phyloP scores from a whole-genome alignment of 306 rosid genomes.

The Corylus americana region DNA sequence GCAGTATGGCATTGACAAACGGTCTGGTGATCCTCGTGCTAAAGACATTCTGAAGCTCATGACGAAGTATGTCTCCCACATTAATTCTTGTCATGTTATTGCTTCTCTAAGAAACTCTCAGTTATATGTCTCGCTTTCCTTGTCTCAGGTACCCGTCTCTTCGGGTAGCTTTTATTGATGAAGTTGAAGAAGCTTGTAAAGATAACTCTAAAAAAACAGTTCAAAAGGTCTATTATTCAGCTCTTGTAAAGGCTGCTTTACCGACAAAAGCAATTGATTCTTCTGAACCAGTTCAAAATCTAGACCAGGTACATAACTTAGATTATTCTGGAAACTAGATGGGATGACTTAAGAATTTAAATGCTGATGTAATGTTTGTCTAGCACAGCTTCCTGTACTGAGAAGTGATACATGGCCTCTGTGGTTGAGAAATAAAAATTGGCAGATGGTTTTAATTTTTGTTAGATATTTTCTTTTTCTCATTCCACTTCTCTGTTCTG shows the following conservation, averaged over 20 bases:
- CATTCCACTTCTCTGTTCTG: background rate
- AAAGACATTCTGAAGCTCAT: constrained; percentile 90
- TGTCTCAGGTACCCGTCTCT: constrained; percentile 84
- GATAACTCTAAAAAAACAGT: constrained; percentile 56
- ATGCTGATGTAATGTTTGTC: background rate
- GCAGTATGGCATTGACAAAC: constrained; percentile 80
- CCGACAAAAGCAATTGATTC: constrained; percentile 75
- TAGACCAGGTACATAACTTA: constrained; percentile 72
- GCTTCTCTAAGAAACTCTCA: constrained; percentile 16
- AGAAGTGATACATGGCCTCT: background rate
- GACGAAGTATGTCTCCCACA: constrained; percentile 55
- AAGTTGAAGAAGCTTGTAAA: constrained; percentile 77
- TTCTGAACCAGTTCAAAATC: constrained; percentile 66
- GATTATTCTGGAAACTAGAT: constrained; percentile 19
- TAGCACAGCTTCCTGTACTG: background rate
- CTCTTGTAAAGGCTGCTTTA: constrained; percentile 83
- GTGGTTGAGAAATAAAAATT: background rate
- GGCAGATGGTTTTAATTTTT: constrained; percentile 5
- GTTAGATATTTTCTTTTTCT: constrained; percentile 13
- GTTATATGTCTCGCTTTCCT: constrained; percentile 22
- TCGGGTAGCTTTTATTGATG: constrained; percentile 93
- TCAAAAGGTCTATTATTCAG: constrained; percentile 82
- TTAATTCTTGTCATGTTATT: constrained; percentile 20
- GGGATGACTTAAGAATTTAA: background rate
- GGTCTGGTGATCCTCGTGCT: constrained; percentile 75